These are phyloP conservation scores for Thermomyces lanuginosus DNA, from an alignment of 2,329 filamentous ascomycete genomes.

Conservation along the genomic window DNA sequence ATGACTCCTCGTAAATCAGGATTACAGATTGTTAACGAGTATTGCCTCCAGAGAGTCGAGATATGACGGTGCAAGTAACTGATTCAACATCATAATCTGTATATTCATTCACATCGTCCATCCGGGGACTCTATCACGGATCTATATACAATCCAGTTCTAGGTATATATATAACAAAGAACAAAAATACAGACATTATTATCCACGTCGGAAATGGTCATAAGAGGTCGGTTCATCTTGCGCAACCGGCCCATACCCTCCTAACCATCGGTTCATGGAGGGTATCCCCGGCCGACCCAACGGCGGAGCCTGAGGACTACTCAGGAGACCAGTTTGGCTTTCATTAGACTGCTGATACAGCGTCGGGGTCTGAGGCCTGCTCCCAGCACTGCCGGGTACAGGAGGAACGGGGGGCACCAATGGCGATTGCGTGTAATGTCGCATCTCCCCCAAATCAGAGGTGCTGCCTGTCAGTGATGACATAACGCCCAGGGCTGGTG, in stretches of 20 bases:
- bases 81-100: too few species aligned
- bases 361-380: slow-evolving; percentile 5
- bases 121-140: too few species aligned
- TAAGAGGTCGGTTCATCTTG: slow-evolving; percentile 22
- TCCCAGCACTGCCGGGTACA: slow-evolving; percentile 10
- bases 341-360: slow-evolving; percentile 24
- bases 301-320: slow-evolving; percentile 20
- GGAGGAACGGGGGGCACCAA: too few species aligned
- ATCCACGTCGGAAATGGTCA: slow-evolving; percentile 16
- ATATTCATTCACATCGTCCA: too few species aligned
- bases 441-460: too few species aligned
- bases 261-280: slow-evolving; percentile 20
- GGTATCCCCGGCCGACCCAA: slow-evolving; percentile 8
- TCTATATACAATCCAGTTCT: too few species aligned
- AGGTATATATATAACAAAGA: slow-evolving; percentile 1
- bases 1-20: too few species aligned
- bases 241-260: slow-evolving; percentile 22
- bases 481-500: slow-evolving; percentile 25
- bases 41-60: too few species aligned
- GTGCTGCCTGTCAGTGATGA: too few species aligned
- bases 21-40: too few species aligned
- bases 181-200: slow-evolving; percentile 3
- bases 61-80: too few species aligned
- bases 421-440: too few species aligned
- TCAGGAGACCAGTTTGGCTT: slow-evolving; percentile 23